Evolutionary conservation across 257 asterid species (phyloP).

Genomic region (Solanum dulcamara): DNA sequence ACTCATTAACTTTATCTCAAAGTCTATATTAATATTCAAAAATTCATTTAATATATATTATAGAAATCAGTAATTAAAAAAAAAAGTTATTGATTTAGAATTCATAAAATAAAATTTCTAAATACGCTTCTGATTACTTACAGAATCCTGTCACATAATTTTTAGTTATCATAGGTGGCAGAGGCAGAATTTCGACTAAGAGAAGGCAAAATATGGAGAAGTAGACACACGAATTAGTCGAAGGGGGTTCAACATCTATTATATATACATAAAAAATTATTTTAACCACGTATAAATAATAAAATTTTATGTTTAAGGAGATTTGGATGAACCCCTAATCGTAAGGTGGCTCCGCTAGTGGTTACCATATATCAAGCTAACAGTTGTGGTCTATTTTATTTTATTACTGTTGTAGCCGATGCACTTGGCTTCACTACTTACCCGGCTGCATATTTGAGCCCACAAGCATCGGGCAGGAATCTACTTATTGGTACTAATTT

Average conservation of each 20-base stretch:
- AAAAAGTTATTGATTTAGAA: no score
- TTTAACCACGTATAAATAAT: no score
- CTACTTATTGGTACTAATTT: slow-evolving; percentile 77
- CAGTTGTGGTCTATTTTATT: no score
- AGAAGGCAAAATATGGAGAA: no score
- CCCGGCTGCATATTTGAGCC: slow-evolving; percentile 87
- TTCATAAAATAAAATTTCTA: not conserved
- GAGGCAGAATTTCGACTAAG: no score
- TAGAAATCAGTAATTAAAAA: no score
- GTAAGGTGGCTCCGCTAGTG: no score
- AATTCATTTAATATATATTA: not conserved
- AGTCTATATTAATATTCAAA: not conserved
- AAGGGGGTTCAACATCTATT: no score
- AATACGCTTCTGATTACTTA: not conserved
- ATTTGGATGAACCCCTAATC: no score
- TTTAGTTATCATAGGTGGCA: not conserved
- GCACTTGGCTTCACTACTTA: slow-evolving; percentile 60
- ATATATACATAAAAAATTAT: no score
- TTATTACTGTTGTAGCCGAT: slow-evolving; percentile 51
- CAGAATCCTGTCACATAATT: not conserved
- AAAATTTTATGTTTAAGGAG: no score
- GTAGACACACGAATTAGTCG: no score
- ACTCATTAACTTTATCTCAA: not conserved
- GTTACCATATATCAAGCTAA: not conserved
- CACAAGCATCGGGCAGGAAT: slow-evolving; percentile 73